phyloP scores from a whole-genome alignment of 768 basidiomycete species.

The Lactarius trivialis region DNA sequence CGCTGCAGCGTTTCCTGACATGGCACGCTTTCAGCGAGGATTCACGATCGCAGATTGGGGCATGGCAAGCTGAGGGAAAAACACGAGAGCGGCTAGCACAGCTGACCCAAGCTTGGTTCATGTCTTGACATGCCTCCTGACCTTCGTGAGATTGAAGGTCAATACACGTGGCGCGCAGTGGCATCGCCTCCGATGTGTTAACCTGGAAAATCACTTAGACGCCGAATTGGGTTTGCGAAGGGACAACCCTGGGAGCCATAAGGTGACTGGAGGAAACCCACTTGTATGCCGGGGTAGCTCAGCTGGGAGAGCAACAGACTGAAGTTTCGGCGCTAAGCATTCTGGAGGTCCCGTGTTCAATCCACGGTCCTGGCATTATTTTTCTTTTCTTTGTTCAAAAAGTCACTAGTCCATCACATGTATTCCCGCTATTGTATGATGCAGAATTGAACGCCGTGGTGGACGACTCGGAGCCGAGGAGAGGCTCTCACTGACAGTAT shows the following conservation, averaged over 20 bases:
- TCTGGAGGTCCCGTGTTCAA: constrained; percentile 78
- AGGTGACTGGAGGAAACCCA: not conserved
- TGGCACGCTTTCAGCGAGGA: not conserved
- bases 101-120: not conserved
- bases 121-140: not conserved
- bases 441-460: not conserved
- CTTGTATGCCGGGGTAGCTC: constrained; percentile 27
- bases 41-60: not conserved
- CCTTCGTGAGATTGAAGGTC: not conserved
- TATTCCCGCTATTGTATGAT: not conserved
- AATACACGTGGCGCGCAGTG: not conserved
- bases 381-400: constrained; percentile 18
- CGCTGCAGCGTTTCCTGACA: not conserved
- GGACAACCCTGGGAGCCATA: not conserved
- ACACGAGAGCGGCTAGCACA: not conserved
- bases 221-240: not conserved
- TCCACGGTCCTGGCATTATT: constrained; percentile 64
- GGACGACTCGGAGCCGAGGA: not conserved
- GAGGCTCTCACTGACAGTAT: not conserved
- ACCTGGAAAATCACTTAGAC: not conserved
- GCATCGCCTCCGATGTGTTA: not conserved
- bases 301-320: constrained; percentile 32
- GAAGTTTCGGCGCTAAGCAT: constrained; percentile 26
- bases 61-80: not conserved
- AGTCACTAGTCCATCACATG: too few species aligned